Conservation (phyloP, 1,139 yeast species). For the Hyphopichia fennica region DNA sequence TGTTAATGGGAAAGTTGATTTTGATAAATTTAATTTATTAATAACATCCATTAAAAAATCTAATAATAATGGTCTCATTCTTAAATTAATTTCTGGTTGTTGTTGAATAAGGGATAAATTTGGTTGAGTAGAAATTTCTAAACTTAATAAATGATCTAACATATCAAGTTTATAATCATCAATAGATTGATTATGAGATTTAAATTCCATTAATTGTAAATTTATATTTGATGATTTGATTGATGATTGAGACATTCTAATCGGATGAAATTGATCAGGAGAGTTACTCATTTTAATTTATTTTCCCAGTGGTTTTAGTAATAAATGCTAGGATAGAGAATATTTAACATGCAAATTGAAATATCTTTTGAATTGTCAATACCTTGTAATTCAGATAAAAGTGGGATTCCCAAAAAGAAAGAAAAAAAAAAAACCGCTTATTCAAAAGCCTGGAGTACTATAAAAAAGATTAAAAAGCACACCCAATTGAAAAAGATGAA, state of each 20-base stretch:
- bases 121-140: slow-evolving; percentile 38
- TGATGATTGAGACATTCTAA: slow-evolving; percentile 31
- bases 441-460: too few species aligned
- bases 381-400: too few species aligned
- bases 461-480: too few species aligned
- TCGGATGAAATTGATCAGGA: slow-evolving; percentile 41
- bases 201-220: slow-evolving; percentile 41
- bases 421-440: too few species aligned
- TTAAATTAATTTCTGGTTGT: slow-evolving; percentile 51
- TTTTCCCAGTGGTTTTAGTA: too few species aligned
- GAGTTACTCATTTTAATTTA: slow-evolving; percentile 20
- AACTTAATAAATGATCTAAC: slow-evolving; percentile 34
- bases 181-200: slow-evolving; percentile 38
- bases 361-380: too few species aligned
- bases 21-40: slow-evolving; percentile 47
- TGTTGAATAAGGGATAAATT: slow-evolving; percentile 44
- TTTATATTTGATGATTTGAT: slow-evolving; percentile 34
- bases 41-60: slow-evolving; percentile 57
- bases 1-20: slow-evolving; percentile 54
- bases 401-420: too few species aligned
- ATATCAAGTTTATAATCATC: slow-evolving; percentile 45
- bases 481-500: too few species aligned
- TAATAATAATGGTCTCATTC: slow-evolving; percentile 50
- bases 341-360: too few species aligned
- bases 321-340: too few species aligned